phyloP scores from a whole-genome alignment of 306 rosid species.

The Lathyrus sativus region DNA sequence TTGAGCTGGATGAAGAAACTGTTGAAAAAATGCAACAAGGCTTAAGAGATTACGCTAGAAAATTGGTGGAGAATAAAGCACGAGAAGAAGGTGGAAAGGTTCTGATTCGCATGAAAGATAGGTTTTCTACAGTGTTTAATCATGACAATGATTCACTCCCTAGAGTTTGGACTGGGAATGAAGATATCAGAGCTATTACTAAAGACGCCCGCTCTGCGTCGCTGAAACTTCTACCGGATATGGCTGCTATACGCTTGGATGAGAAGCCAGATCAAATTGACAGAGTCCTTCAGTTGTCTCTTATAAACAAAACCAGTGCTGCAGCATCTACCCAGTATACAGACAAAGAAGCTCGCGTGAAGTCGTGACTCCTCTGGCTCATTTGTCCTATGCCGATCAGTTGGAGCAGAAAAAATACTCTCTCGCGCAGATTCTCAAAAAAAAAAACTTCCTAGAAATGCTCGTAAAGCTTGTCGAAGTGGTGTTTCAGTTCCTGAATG shows the following conservation, averaged over 20 bases:
- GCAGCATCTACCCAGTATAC: constrained; percentile 49
- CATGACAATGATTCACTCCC: constrained; percentile 88
- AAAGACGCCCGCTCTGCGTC: constrained; percentile 72
- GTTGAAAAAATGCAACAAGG: constrained; percentile 50
- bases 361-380: constrained; percentile 87
- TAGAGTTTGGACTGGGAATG: constrained; percentile 88
- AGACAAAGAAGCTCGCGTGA: constrained; percentile 61
- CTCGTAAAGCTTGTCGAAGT: constrained; percentile 89
- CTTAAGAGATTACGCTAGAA: constrained; percentile 67
- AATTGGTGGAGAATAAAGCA: constrained; percentile 74
- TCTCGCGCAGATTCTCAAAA: constrained; percentile 63
- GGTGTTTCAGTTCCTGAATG: constrained; percentile 85
- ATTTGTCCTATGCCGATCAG: constrained; percentile 82
- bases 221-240: constrained; percentile 69
- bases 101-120: constrained; percentile 85
- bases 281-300: constrained; percentile 51
- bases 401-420: constrained; percentile 82
- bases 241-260: constrained; percentile 86
- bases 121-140: constrained; percentile 79
- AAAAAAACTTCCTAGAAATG: constrained; percentile 78
- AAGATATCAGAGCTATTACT: constrained; percentile 79
- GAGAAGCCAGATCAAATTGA: constrained; percentile 76
- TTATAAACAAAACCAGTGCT: constrained; percentile 56
- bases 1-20: constrained; percentile 70
- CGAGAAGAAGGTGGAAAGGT: constrained; percentile 79